These are phyloP conservation scores for Fusarium sp. DNA, from an alignment of 2,329 filamentous ascomycete genomes.

Conservation along the genomic window DNA sequence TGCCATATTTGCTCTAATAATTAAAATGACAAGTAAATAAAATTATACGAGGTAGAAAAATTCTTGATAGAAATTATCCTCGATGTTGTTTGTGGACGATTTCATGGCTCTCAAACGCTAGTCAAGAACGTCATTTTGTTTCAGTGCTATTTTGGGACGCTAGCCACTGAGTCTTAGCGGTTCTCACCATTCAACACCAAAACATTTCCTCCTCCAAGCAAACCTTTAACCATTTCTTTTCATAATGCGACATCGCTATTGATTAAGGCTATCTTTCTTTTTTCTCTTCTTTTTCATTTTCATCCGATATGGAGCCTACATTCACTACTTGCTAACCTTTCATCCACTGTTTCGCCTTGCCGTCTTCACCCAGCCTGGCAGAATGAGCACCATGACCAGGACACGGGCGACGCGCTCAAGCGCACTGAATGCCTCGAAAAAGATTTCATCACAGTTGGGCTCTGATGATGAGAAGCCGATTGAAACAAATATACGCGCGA, in stretches of 20 bases:
- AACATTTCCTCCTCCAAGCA: not conserved
- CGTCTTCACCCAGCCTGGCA: not conserved
- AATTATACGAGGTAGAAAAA: not conserved
- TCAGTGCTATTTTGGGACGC: not conserved
- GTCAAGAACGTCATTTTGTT: conserved; percentile 4
- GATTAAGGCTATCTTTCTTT: not conserved
- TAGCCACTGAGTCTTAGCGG: not conserved
- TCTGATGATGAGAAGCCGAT: conserved; percentile 17
- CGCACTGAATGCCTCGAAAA: conserved; percentile 35
- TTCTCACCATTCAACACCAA: not conserved
- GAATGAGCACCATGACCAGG: conserved; percentile 17
- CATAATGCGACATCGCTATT: not conserved
- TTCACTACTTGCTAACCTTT: not conserved
- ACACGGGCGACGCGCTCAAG: conserved; percentile 38
- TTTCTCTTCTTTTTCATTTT: not conserved
- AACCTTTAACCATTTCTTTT: not conserved
- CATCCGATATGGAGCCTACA: not conserved
- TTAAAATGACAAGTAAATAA: not conserved
- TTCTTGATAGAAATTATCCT: not conserved
- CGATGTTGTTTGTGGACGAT: not conserved
- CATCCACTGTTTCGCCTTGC: not conserved
- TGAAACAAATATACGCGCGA: not conserved
- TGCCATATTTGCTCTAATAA: not conserved
- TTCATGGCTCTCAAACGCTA: not conserved
- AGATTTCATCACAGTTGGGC: conserved; percentile 35